Base-by-base conservation (phyloP, 352 stramenopile genomes). In the Globisporangium iwayamae region DNA sequence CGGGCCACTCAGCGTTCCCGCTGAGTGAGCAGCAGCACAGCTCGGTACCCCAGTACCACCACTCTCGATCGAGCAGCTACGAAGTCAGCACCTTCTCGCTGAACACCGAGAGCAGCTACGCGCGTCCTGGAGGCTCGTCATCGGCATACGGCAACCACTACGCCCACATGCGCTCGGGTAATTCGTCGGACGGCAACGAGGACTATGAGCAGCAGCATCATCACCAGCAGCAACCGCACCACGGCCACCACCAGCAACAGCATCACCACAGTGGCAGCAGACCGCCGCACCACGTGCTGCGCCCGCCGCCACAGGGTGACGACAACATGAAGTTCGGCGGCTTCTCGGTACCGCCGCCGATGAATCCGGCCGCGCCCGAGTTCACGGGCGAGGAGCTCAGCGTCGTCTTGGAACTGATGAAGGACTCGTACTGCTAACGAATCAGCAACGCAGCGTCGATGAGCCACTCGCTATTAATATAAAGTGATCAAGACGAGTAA, bases 321-420 rank as follows among this genome's bases (percentile, higher is more conserved):
- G 72, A 85, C 9, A 68, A 70, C 34, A 71, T 72, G 62, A 89
- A 90, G 69, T 80, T 74, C 53, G 65, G 68, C 22, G 69, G 68
- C 53, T 89, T 87, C 58, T 51, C 75, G 28, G 74, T 86, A 61
- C 79, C 80, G 9, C 72, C 79, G 39, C 74, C 81, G 0, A 87
- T 92, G 76, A 85, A 92, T 48, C 79, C 74, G 13, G 81, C 83
- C 4, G 79, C 78, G 11, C 74, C 83, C 18, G 83, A 92, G 63
- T 88, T 92, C 54, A 90, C 81, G 14, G 81, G 81, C 20, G 83
- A 90, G 69, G 83, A 92, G 63, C 79, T 92, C 8, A 92, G 71
- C 52, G 83, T 86, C 36, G 83, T 92, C 62, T 51, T 92, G 56
- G 81, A 92, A 56, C 78, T 92, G 57, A 92, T 92, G 83, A 90